Evolutionary conservation across 2,329 filamentous ascomycete genomes (phyloP).

Genomic region (Aspergillus sp.): DNA sequence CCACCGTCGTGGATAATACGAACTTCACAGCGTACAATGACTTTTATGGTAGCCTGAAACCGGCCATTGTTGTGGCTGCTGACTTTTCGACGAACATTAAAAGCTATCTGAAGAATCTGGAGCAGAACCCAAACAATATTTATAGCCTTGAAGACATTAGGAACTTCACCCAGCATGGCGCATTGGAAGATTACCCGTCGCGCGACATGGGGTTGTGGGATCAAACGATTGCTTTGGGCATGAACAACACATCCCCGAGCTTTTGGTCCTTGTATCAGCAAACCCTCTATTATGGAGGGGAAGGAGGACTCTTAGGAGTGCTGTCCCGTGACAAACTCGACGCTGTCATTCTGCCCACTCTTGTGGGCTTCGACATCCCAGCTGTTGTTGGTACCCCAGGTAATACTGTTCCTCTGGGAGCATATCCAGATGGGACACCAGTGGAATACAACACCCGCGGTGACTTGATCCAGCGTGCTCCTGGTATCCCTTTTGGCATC

Average conservation of each 20-base stretch:
- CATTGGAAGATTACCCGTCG: slow-evolving; percentile 61
- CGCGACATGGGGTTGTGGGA: slow-evolving; percentile 64
- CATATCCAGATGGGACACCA: slow-evolving; percentile 52
- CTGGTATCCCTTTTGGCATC: slow-evolving; percentile 63
- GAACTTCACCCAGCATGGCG: slow-evolving; percentile 57
- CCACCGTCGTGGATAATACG: slow-evolving; percentile 61
- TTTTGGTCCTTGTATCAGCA: slow-evolving; percentile 62
- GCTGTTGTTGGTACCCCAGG: slow-evolving; percentile 62
- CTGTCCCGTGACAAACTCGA: slow-evolving; percentile 60
- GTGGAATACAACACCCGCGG: slow-evolving; percentile 46
- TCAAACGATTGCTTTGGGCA: slow-evolving; percentile 52
- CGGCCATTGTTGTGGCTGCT: slow-evolving; percentile 50
- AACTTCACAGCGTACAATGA: slow-evolving; percentile 58
- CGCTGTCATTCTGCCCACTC: slow-evolving; percentile 63
- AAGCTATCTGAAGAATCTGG: slow-evolving; percentile 58
- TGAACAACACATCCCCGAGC: slow-evolving; percentile 57
- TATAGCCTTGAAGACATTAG: slow-evolving; percentile 54
- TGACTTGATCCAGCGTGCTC: slow-evolving; percentile 56
- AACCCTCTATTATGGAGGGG: slow-evolving; percentile 56
- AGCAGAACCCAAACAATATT: slow-evolving; percentile 60
- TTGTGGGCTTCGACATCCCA: slow-evolving; percentile 50
- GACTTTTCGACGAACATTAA: slow-evolving; percentile 63
- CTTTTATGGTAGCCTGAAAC: slow-evolving; percentile 43
- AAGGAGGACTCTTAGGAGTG: slow-evolving; percentile 63
- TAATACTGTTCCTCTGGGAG: slow-evolving; percentile 65